Conservation (phyloP, 2,329 filamentous ascomycete genomes). For the Calonectria pauciramosa region DNA sequence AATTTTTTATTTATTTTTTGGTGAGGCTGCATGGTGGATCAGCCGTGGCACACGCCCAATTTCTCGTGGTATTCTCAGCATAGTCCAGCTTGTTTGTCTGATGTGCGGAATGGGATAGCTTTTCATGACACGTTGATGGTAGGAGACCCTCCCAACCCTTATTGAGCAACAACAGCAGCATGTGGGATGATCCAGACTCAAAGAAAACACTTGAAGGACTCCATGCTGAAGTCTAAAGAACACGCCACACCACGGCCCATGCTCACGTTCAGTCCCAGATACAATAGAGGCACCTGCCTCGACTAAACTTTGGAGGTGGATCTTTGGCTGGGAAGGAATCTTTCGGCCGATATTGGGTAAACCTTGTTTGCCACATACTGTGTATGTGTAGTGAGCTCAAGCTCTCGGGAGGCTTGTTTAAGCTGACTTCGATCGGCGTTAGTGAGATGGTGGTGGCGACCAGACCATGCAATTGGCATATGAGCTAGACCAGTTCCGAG, state of each 20-base stretch:
- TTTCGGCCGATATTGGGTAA: slow-evolving; percentile 8
- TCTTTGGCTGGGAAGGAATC: background rate
- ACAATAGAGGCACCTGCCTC: background rate
- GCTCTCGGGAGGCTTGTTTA: slow-evolving; percentile 14
- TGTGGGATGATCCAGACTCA: background rate
- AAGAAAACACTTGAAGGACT: background rate
- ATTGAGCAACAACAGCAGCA: background rate
- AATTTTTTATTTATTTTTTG: background rate
- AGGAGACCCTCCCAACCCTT: background rate
- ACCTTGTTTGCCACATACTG: background rate
- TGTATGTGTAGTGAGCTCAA: background rate
- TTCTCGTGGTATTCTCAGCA: background rate
- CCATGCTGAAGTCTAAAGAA: background rate
- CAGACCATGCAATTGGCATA: background rate
- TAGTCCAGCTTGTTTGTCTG: background rate
- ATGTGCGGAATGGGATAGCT: background rate
- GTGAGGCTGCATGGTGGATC: slow-evolving; percentile 1
- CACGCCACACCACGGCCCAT: background rate
- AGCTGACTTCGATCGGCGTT: slow-evolving; percentile 4
- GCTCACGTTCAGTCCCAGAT: background rate
- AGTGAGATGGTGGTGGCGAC: slow-evolving; percentile 9
- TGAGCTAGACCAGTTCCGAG: background rate
- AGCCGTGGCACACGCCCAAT: background rate
- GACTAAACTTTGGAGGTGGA: background rate
- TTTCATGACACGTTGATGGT: background rate